Evolutionary conservation across 306 rosid genomes (phyloP).

Genomic region (Geum urbanum): DNA sequence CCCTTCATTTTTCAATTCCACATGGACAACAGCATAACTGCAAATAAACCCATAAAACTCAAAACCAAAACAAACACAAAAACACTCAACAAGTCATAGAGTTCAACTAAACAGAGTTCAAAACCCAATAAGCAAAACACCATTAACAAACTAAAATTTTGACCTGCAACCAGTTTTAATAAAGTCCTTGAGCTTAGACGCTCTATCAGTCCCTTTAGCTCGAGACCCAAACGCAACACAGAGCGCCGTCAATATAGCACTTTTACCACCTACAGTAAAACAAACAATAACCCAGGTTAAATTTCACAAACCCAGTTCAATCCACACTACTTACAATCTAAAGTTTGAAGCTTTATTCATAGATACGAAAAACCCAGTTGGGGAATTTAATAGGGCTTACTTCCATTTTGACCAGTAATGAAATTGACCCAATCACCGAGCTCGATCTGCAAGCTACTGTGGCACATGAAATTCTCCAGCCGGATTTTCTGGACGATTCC

Average conservation of each 20-base stretch:
- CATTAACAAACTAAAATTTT: not conserved
- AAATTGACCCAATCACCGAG: slow-evolving; percentile 68
- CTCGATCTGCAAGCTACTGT: slow-evolving; percentile 59
- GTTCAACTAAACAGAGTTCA: not conserved
- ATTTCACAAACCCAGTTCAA: slow-evolving; percentile 4
- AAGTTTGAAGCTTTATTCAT: not conserved
- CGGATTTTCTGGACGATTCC: slow-evolving; percentile 64
- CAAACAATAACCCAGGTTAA: not conserved
- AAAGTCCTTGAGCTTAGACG: slow-evolving; percentile 68
- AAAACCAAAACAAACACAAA: slow-evolving; percentile 17
- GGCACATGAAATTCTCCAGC: slow-evolving; percentile 93
- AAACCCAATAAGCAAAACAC: not conserved
- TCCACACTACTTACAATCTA: not conserved
- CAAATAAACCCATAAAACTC: slow-evolving; percentile 22
- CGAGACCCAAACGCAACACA: slow-evolving; percentile 93
- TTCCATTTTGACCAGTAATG: slow-evolving; percentile 93
- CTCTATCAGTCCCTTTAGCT: slow-evolving; percentile 87
- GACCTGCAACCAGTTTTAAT: slow-evolving; percentile 84
- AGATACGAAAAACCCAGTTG: not conserved
- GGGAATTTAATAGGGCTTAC: slow-evolving; percentile 31
- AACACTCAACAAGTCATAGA: slow-evolving; percentile 3
- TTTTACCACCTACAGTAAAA: slow-evolving; percentile 74
- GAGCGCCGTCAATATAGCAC: slow-evolving; percentile 80
- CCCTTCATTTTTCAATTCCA: slow-evolving; percentile 75
- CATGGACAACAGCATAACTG: slow-evolving; percentile 69